A percentile compares a stretch with the other conserved stretches of the same genome.
Conservation (phyloP, 129 eudicot species). For the Chrysanthemum seticuspe region DNA sequence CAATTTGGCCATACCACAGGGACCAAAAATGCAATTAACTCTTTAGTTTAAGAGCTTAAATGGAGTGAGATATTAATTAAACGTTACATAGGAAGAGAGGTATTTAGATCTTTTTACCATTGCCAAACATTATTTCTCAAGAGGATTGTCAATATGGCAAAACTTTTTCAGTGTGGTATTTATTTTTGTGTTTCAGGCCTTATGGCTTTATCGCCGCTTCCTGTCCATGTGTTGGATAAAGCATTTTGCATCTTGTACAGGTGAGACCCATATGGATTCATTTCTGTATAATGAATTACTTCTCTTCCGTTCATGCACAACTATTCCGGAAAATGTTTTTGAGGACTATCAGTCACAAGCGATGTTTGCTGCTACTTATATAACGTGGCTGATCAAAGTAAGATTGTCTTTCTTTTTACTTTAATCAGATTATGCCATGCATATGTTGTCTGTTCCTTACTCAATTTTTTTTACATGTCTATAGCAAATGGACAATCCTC, state of each 20-base stretch:
- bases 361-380: conserved; percentile 66
- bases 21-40: too few relatives aligned
- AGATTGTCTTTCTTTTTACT: not conserved
- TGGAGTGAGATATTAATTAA: conserved; percentile 66
- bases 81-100: conserved; percentile 86
- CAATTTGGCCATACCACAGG: too few relatives aligned
- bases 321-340: conserved; percentile 50
- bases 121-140: not conserved
- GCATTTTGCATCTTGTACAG: conserved; percentile 35
- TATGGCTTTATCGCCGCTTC: conserved; percentile 94
- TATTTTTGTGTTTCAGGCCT: conserved; percentile 44
- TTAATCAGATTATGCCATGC: not conserved
- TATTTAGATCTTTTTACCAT: conserved; percentile 22
- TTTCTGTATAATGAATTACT: conserved; percentile 55
- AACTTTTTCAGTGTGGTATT: conserved; percentile 5
- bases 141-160: not conserved
- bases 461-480: not conserved
- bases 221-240: conserved; percentile 68
- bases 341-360: conserved; percentile 82
- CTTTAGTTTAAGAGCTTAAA: conserved; percentile 45
- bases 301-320: conserved; percentile 52
- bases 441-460: not conserved
- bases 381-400: conserved; percentile 79
- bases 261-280: conserved; percentile 21
- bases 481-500: conserved; percentile 51